Evolutionary conservation across 306 rosid genomes (phyloP).

Genomic region (Sicyos baderoa): DNA sequence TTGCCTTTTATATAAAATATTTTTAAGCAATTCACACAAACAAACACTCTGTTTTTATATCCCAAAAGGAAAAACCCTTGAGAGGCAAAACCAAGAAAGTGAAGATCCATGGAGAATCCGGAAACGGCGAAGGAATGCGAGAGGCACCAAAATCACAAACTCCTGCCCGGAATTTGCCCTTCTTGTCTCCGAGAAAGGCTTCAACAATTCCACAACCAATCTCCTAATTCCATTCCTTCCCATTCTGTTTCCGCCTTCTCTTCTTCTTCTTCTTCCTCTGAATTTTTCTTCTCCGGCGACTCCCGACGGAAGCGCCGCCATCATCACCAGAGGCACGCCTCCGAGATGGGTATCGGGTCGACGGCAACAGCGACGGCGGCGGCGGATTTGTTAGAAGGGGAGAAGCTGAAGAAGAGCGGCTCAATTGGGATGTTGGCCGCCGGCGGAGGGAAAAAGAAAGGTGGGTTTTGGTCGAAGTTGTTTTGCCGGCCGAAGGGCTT

Average conservation of each 20-base stretch:
- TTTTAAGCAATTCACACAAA: too few species aligned
- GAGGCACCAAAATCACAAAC: conserved; percentile 1
- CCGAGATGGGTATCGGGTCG: not conserved
- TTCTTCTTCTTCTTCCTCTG: not conserved
- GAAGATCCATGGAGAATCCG: not conserved
- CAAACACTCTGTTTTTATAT: too few species aligned
- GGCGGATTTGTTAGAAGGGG: not conserved
- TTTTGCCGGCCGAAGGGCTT: not conserved
- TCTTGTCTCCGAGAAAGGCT: conserved; percentile 1
- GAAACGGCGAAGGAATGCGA: conserved; percentile 8
- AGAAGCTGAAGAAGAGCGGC: not conserved
- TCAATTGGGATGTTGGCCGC: too few species aligned
- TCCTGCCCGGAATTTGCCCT: conserved; percentile 11
- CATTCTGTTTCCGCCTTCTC: not conserved
- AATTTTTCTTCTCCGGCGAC: not conserved
- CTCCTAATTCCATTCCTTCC: not conserved
- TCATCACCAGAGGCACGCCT: not conserved
- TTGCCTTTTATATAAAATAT: too few species aligned
- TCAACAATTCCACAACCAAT: not conserved
- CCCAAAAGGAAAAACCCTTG: too few species aligned
- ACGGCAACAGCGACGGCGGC: too few species aligned
- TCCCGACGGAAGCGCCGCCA: not conserved
- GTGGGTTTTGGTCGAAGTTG: conserved; percentile 16
- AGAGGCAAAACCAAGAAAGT: not conserved
- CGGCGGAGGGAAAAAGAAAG: conserved; percentile 3